phyloP scores from a whole-genome alignment of 2,329 filamentous ascomycete species.

The Pseudocercospora pini-densiflorae region DNA sequence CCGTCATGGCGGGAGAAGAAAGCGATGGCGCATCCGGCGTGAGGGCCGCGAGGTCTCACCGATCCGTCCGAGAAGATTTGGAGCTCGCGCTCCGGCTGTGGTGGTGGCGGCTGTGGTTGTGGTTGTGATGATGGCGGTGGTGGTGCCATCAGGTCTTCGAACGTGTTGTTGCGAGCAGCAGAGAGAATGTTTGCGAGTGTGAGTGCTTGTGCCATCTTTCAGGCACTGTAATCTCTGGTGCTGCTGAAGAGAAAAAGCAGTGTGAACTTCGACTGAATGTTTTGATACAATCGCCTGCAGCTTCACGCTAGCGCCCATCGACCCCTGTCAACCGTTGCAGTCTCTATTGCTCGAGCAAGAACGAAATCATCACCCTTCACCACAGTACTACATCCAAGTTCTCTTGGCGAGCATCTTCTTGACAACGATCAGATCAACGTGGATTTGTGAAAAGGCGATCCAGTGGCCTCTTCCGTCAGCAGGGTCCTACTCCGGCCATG shows the following conservation, averaged over 20 bases:
- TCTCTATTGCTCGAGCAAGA: background rate
- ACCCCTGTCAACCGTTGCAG: background rate
- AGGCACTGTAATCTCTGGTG: conserved; percentile 2
- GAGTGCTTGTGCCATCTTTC: background rate
- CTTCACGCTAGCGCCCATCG: background rate
- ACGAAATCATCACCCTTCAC: background rate
- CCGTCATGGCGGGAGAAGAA: background rate
- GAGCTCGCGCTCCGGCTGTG: background rate
- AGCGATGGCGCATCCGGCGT: background rate
- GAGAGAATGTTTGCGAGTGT: background rate
- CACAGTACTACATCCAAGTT: background rate
- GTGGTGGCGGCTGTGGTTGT: background rate
- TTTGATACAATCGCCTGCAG: background rate
- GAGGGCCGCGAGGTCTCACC: background rate
- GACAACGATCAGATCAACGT: background rate
- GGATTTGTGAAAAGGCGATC: background rate
- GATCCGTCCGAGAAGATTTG: conserved; percentile 1
- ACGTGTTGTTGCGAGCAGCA: background rate
- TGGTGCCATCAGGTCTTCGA: background rate
- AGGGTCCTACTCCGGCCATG: background rate
- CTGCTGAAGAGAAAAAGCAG: background rate
- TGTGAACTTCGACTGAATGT: background rate
- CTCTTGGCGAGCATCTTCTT: background rate
- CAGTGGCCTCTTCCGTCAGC: background rate
- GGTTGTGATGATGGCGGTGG: background rate